Base-by-base conservation (phyloP, 1,139 yeast genomes). In the Yamadazyma buinensis region DNA sequence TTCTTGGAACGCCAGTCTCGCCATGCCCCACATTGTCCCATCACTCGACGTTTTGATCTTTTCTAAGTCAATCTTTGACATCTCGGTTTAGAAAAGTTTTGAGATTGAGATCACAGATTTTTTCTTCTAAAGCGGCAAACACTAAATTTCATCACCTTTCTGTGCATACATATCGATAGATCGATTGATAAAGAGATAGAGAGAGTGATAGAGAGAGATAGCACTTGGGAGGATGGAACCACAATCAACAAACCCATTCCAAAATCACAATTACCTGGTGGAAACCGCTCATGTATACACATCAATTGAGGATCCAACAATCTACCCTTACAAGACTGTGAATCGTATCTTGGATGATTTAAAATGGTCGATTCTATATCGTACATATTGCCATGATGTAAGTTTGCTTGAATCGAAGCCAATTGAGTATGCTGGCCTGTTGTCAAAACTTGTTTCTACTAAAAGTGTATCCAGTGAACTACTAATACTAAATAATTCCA, bases 261-360 rank as follows among this genome's bases (percentile, higher is more conserved):
- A 33, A 31, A 44, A 46, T 19, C 42, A 40, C 24, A 38, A 43
- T 30, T 46, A 37, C 29, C 20, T 28, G 30, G 36, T 43, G 18
- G 37, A 36, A 10, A 31, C 38, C 5, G n/a, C 20, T 15, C 48
- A 46, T 28, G 8, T 12, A 7, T 39, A 39, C 24, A 50, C 56
- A 2, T 27, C 22, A 2, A 39, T 53, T 9, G 39, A 38, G 2
- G 44, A 45, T 11, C 36, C 55, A 23, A 23, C 30, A 10, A 30
- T 41, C 24, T 52, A 42, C 40, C 68, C 77, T 5, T 78, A 75
- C 56, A 83, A 83, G 48, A 80, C 90, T 0, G 59, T 80, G 19
- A 82, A 82, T 46, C 61, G 92, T 34, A 64, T 83, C 21, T 46
- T 82, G 20, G 87, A 81, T 50, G 92, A 83, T 48, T 52, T 82